phyloP scores from a whole-genome alignment of 2,329 filamentous ascomycete species.

The Proliferodiscus dingleyae region DNA sequence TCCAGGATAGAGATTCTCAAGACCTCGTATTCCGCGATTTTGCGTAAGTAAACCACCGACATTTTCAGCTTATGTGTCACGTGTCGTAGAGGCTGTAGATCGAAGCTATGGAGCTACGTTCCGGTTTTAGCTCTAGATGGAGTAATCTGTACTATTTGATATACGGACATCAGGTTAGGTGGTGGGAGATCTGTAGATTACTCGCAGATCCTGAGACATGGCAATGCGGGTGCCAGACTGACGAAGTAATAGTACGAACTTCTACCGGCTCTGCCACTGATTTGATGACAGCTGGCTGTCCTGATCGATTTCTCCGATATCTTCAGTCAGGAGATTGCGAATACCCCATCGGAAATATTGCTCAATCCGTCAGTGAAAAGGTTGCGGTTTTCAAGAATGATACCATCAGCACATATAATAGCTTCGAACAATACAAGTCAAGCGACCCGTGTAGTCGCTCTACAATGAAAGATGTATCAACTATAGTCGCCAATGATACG shows the following conservation, averaged over 20 bases:
- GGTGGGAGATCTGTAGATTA: no score
- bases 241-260: constrained; percentile 11
- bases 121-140: no score
- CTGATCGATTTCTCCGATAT: constrained; percentile 20
- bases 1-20: constrained; percentile 33
- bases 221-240: neutral
- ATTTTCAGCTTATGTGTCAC: constrained; percentile 2
- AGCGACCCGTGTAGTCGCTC: constrained; percentile 3
- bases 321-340: constrained; percentile 18
- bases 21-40: constrained; percentile 41
- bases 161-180: no score
- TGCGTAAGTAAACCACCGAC: constrained; percentile 35
- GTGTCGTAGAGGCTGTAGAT: neutral
- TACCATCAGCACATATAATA: constrained; percentile 16
- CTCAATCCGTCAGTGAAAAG: constrained; percentile 34
- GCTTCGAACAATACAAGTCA: constrained; percentile 9
- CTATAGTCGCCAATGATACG: constrained; percentile 33
- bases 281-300: constrained; percentile 27
- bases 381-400: constrained; percentile 11
- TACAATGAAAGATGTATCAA: constrained; percentile 7
- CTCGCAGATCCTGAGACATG: neutral
- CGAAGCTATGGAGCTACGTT: no score
- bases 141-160: no score
- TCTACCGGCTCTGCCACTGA: constrained; percentile 25
- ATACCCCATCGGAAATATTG: constrained; percentile 23